These are phyloP conservation scores for Hymenoscyphus infarciens DNA, from an alignment of 2,329 filamentous ascomycete genomes.

Conservation along the genomic window DNA sequence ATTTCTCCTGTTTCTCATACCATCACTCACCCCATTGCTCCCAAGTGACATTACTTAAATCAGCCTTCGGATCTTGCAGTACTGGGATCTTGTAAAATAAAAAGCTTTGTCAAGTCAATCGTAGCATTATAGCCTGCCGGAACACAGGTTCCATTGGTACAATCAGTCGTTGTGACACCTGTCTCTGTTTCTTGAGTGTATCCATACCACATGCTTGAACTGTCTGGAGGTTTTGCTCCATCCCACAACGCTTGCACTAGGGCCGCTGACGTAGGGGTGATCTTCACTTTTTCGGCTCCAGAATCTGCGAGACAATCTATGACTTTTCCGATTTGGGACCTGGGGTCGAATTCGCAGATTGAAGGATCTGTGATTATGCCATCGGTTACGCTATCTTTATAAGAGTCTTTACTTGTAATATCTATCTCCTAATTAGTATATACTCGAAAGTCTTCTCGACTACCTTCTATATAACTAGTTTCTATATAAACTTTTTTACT, in stretches of 20 bases:
- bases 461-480: not conserved
- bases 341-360: conserved; percentile 21
- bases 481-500: not conserved
- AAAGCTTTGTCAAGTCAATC: conserved; percentile 7
- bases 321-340: conserved; percentile 9
- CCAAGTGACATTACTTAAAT: conserved; percentile 12
- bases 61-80: conserved; percentile 12
- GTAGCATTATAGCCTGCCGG: not conserved
- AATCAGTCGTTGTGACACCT: not conserved
- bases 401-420: not conserved
- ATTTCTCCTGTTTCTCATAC: conserved; percentile 6
- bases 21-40: conserved; percentile 9
- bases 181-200: not conserved
- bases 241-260: conserved; percentile 11
- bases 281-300: conserved; percentile 5
- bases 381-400: conserved; percentile 20
- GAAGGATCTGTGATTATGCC: conserved; percentile 15
- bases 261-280: conserved; percentile 10
- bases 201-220: conserved; percentile 13
- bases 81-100: conserved; percentile 14
- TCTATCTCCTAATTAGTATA: not conserved
- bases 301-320: conserved; percentile 15
- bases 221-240: conserved; percentile 11
- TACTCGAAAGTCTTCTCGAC: not conserved
- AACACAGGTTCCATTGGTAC: not conserved